Base-by-base conservation (phyloP, 257 asterid genomes). In the Nicotiana sylvestris region DNA sequence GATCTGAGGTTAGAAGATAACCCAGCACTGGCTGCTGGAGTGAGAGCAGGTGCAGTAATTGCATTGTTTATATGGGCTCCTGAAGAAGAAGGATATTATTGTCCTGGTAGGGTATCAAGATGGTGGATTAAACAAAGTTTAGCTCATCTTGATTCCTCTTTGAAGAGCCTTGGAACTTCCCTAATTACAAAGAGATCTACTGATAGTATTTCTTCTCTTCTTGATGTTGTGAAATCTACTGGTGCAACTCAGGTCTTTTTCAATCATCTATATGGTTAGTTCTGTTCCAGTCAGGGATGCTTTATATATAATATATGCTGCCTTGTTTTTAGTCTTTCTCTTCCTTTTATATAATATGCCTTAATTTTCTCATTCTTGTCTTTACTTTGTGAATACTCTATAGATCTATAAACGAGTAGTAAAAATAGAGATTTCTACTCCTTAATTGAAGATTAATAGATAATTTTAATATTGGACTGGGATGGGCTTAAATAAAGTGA, bases 81-180 rank as follows among this genome's bases (percentile, higher is more conserved):
- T 82, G 99, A 95, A 74, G 99, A 95, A 83, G 99, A 95, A 87
- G 99, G 99, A 13, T 91, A 85, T 66, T 95, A 74, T 65, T 86
- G 83, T 68, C 99, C 98, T 11, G 99, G 99, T 30, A 89, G 98
- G 85, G 99, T 95, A 2, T 95, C 99, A 56, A 92, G 98, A 86
- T 93, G 98, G 98, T 93, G 99, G 99, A 92, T 93, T 51, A 93
- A 95, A 77, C 92, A 95, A 81, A 95, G 99, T 82, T 91, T 95
- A 81, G 86, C 90, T 66, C 95, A 91, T 85, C 97, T 95, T 78
- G 94, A 95, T 84, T 85, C 87, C 76, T 93, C 98, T 86, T 84
- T 95, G 85, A 95, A 88, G 86, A 93, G 92, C 66, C 92, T 95
- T 78, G 99, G 98, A 21, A 91, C 98, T 81, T 88, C 86, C 79